These are phyloP conservation scores for Flaveria bidentis DNA, from an alignment of 129 eudicot genomes.

Conservation along the genomic window DNA sequence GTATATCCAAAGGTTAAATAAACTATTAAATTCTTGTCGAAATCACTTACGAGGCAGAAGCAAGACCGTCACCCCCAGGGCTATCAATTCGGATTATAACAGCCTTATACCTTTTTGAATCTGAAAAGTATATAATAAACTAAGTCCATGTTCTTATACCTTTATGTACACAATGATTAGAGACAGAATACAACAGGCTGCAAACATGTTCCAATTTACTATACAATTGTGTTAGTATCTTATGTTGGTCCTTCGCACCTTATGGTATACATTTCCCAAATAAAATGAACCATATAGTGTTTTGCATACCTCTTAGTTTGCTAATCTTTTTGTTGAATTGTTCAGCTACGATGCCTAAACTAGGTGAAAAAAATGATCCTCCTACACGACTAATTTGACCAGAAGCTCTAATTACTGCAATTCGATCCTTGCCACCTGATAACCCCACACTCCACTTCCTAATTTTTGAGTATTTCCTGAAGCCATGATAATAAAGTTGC, in stretches of 20 bases:
- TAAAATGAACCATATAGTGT: not conserved
- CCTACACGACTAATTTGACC: constrained; percentile 73
- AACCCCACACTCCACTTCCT: constrained; percentile 77
- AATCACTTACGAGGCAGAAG: constrained; percentile 84
- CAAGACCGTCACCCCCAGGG: constrained; percentile 89
- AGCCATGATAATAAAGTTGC: not conserved
- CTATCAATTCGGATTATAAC: constrained; percentile 85
- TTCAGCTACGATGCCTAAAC: constrained; percentile 72
- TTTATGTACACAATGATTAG: no score
- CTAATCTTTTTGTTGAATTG: constrained; percentile 81
- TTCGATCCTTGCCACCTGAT: constrained; percentile 65
- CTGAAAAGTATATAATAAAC: constrained; percentile 40
- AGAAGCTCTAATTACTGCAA: constrained; percentile 88
- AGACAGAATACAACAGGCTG: no score
- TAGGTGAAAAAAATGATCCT: constrained; percentile 56
- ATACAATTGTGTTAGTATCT: not conserved
- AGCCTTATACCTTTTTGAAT: constrained; percentile 75
- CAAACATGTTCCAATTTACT: not conserved
- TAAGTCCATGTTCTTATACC: constrained; percentile 10
- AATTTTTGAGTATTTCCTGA: constrained; percentile 72
- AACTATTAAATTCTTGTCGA: not conserved
- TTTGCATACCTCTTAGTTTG: constrained; percentile 54
- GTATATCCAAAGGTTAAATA: not conserved
- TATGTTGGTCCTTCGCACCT: not conserved
- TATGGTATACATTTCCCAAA: not conserved